Percentiles rank a stretch among this genome's conserved stretches.
phyloP scores from a whole-genome alignment of 1,284 basidiomycete species.

The Volvariella volvacea region DNA sequence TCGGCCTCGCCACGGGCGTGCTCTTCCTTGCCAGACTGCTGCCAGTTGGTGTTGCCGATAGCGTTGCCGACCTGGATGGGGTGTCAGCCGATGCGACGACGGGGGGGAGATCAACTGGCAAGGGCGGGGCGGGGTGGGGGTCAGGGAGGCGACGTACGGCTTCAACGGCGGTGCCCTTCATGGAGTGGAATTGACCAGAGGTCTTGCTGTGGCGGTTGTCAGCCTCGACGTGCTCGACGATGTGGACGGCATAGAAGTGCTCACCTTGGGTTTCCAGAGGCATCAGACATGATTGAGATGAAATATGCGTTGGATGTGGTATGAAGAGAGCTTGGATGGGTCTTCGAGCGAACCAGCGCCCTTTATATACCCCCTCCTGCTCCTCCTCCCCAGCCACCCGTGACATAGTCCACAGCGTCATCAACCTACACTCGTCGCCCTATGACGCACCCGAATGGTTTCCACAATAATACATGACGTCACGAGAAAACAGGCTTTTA shows the following conservation, averaged over 20 bases:
- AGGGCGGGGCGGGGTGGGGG: background rate
- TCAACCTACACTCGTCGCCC: no score
- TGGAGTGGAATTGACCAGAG: slow-evolving; percentile 54
- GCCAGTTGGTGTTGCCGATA: slow-evolving; percentile 42
- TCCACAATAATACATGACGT: no score
- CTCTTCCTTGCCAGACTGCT: slow-evolving; percentile 57
- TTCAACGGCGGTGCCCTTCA: slow-evolving; percentile 61
- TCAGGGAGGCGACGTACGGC: slow-evolving; percentile 18
- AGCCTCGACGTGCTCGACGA: no score
- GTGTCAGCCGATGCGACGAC: no score
- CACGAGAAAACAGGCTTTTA: no score
- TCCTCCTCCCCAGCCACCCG: no score
- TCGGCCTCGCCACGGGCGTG: slow-evolving; percentile 63
- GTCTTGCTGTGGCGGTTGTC: slow-evolving; percentile 33
- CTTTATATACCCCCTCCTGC: no score
- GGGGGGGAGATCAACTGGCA: no score
- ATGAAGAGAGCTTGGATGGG: background rate
- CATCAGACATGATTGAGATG: background rate
- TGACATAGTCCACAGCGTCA: no score
- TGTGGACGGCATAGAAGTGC: background rate
- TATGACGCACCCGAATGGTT: no score
- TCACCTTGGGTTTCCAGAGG: background rate
- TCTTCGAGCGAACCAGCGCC: no score
- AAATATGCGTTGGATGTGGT: background rate
- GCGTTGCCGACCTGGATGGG: slow-evolving; percentile 32